phyloP scores from a whole-genome alignment of 352 stramenopile species.

The Globisporangium canariense region DNA sequence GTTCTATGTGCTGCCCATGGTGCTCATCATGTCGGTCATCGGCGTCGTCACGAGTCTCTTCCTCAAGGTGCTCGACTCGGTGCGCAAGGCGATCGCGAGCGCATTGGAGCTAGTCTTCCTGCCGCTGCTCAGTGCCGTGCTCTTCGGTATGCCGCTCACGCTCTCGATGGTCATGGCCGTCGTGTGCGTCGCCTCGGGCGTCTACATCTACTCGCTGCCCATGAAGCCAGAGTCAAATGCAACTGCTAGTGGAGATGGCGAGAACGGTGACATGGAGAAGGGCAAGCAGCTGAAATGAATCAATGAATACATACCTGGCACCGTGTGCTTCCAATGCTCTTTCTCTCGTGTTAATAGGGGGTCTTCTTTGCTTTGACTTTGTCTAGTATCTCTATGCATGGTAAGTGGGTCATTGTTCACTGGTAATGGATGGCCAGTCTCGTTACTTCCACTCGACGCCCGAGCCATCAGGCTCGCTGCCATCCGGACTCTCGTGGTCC shows the following conservation, averaged over 20 bases:
- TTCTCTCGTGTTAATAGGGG: slow-evolving; percentile 4
- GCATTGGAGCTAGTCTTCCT: slow-evolving; percentile 73
- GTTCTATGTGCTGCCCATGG: slow-evolving; percentile 70
- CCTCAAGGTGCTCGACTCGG: slow-evolving; percentile 75
- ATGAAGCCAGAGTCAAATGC: slow-evolving; percentile 23
- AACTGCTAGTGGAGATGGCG: neutral
- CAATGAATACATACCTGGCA: neutral
- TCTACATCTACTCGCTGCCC: slow-evolving; percentile 80
- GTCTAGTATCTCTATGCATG: neutral
- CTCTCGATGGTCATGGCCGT: slow-evolving; percentile 51
- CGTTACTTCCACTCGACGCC: slow-evolving; percentile 61
- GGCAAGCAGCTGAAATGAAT: neutral
- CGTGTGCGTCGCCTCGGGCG: slow-evolving; percentile 62
- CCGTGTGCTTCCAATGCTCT: neutral
- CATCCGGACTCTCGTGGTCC: slow-evolving; percentile 37
- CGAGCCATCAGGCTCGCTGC: slow-evolving; percentile 28
- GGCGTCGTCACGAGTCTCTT: slow-evolving; percentile 81
- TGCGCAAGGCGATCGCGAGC: slow-evolving; percentile 78
- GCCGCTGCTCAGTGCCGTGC: slow-evolving; percentile 51
- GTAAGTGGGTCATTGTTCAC: neutral
- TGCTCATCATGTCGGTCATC: slow-evolving; percentile 82
- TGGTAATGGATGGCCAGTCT: neutral
- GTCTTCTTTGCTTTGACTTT: neutral
- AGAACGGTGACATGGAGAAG: slow-evolving; percentile 6
- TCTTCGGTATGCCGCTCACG: slow-evolving; percentile 64